Evolutionary conservation across 352 stramenopile species (phyloP).

Genomic region (Phytophthora aleatoria): DNA sequence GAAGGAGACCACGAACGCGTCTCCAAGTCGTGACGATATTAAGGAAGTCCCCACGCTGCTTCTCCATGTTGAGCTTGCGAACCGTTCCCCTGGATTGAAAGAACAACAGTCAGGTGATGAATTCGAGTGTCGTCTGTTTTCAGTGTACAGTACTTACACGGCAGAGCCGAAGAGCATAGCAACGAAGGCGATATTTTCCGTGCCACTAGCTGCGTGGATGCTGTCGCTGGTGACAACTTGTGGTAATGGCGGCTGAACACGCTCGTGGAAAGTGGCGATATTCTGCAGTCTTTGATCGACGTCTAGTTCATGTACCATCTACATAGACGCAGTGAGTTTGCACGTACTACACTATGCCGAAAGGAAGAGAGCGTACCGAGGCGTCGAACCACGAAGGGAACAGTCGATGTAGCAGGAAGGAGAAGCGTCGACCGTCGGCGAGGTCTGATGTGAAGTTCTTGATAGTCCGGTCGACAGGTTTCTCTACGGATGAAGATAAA

Average conservation of each 20-base stretch:
- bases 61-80: conserved; percentile 62
- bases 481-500: conserved; percentile 60
- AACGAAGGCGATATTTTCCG: conserved; percentile 80
- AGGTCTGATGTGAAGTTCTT: conserved; percentile 85
- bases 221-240: conserved; percentile 74
- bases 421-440: conserved; percentile 63
- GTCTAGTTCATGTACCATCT: conserved; percentile 86
- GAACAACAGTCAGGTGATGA: conserved; percentile 5
- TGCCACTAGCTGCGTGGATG: conserved; percentile 62
- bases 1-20: conserved; percentile 60
- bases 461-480: conserved; percentile 66
- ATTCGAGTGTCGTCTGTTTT: neutral
- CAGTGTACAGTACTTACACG: conserved; percentile 42
- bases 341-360: neutral
- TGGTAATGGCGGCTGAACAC: conserved; percentile 69
- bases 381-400: conserved; percentile 77
- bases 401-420: conserved; percentile 73
- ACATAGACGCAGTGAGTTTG: conserved; percentile 3
- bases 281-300: conserved; percentile 71
- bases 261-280: conserved; percentile 66
- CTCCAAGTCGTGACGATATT: conserved; percentile 82
- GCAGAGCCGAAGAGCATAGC: conserved; percentile 78
- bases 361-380: conserved; percentile 33
- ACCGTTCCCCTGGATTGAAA: conserved; percentile 41
- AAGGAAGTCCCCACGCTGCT: conserved; percentile 63